A percentile compares a stretch with the other conserved stretches of the same genome.
These are phyloP conservation scores for Aspergillus clavatus DNA, from an alignment of 2,329 filamentous ascomycete genomes.

Conservation along the genomic window DNA sequence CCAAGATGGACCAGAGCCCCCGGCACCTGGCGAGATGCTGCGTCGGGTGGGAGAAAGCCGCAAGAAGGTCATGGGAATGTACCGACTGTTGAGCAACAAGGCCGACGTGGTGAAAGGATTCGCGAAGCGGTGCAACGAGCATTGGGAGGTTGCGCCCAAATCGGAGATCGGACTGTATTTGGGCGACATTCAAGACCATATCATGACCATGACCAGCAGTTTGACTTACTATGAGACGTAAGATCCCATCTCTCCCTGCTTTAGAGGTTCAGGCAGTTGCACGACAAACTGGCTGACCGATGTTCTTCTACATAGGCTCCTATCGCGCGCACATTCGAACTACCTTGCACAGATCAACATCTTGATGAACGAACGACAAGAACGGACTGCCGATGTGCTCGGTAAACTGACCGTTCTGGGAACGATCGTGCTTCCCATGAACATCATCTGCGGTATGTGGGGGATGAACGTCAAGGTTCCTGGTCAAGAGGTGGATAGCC, in stretches of 20 bases:
- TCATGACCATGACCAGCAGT: slow-evolving; percentile 97
- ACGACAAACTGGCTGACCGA: slow-evolving; percentile 15
- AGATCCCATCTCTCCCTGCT: slow-evolving; percentile 38
- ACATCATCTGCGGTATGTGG: slow-evolving; percentile 97
- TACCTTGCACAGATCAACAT: slow-evolving; percentile 99
- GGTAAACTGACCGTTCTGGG: slow-evolving; percentile 93
- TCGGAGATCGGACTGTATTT: slow-evolving; percentile 97
- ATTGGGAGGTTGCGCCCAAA: slow-evolving; percentile 91
- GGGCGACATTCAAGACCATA: slow-evolving; percentile 98
- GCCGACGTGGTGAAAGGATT: slow-evolving; percentile 99
- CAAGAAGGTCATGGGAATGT: slow-evolving; percentile 96
- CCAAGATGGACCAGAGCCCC: slow-evolving; percentile 23
- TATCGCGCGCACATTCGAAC: slow-evolving; percentile 87
- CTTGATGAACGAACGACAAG: slow-evolving; percentile 94
- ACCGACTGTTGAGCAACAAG: slow-evolving; percentile 89
- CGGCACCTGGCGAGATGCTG: slow-evolving; percentile 72
- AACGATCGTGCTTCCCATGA: slow-evolving; percentile 97
- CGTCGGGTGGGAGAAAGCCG: slow-evolving; percentile 87
- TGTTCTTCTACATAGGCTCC: slow-evolving; percentile 57
- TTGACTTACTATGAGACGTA: slow-evolving; percentile 94
- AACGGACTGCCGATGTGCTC: slow-evolving; percentile 90
- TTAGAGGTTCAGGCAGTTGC: neutral
- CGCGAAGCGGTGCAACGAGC: slow-evolving; percentile 95
- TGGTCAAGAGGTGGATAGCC: slow-evolving; percentile 76
- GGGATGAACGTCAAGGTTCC: slow-evolving; percentile 98